Conservation (phyloP, 2,329 filamentous ascomycete species). For the Graphiopsis chlorocephala region DNA sequence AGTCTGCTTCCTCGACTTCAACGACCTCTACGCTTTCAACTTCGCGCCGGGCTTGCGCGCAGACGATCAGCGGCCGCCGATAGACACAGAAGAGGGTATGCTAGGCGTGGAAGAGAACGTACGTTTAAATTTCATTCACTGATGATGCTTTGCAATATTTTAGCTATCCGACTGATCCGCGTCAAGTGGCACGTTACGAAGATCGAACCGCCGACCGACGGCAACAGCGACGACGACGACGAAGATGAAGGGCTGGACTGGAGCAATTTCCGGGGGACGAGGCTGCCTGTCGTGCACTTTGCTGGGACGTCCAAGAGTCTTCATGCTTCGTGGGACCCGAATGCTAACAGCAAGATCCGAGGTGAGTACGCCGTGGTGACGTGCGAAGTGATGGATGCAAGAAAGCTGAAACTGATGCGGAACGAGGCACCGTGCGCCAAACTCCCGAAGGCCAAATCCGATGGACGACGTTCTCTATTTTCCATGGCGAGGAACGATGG, state of each 20-base stretch:
- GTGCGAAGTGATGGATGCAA: neutral
- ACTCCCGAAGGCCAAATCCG: conserved; percentile 69
- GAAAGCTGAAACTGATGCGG: conserved; percentile 16
- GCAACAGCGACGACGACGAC: conserved; percentile 44
- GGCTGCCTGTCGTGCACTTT: conserved; percentile 66
- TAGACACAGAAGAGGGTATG: conserved; percentile 58
- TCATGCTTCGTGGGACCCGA: conserved; percentile 65
- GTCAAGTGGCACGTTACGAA: conserved; percentile 63
- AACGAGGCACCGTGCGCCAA: conserved; percentile 58
- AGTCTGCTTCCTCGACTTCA: conserved; percentile 56
- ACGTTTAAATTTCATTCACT: conserved; percentile 24
- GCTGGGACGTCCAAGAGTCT: conserved; percentile 60
- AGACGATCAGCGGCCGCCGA: conserved; percentile 34
- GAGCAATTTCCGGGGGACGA: conserved; percentile 28
- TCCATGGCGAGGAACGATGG: conserved; percentile 66
- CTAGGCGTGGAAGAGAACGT: conserved; percentile 32
- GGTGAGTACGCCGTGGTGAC: conserved; percentile 48
- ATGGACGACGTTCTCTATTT: conserved; percentile 69
- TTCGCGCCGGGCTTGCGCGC: conserved; percentile 44
- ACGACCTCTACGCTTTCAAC: conserved; percentile 70
- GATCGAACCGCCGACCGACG: conserved; percentile 58
- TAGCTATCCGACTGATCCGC: conserved; percentile 65
- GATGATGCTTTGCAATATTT: conserved; percentile 8
- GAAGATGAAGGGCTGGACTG: conserved; percentile 25
- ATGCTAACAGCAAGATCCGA: conserved; percentile 64